Evolutionary conservation across 192 early-diverging fungal genomes (phyloP).

Genomic region (Diversispora eburnea): DNA sequence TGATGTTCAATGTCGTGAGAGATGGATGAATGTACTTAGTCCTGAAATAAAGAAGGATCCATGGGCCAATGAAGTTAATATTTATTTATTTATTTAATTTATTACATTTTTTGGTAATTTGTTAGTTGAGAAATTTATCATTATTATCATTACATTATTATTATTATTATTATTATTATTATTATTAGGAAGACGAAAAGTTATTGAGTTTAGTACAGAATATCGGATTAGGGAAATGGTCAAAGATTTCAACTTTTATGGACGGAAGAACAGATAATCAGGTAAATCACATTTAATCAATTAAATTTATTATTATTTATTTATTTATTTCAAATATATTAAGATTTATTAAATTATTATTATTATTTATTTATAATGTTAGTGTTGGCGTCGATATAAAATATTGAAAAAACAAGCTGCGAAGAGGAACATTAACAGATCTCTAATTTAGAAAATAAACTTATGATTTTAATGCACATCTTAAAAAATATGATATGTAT

Average conservation of each 20-base stretch:
- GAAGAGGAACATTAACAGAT: too few species aligned
- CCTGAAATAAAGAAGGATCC: slow-evolving; percentile 55
- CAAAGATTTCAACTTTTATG: slow-evolving; percentile 48
- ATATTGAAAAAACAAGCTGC: too few species aligned
- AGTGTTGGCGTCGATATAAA: too few species aligned
- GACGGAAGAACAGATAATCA: slow-evolving; percentile 55
- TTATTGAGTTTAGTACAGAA: slow-evolving; percentile 41
- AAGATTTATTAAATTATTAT: too few species aligned
- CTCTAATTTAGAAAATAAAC: too few species aligned
- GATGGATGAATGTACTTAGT: slow-evolving; percentile 68
- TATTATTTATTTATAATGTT: too few species aligned
- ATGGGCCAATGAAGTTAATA: slow-evolving; percentile 46
- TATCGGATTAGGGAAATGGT: slow-evolving; percentile 55
- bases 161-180: background rate
- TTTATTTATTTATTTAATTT: background rate
- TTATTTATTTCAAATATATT: too few species aligned
- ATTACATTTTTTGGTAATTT: too few species aligned
- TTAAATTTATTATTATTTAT: background rate
- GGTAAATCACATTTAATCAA: slow-evolving; percentile 18
- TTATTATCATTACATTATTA: background rate
- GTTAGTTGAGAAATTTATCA: background rate
- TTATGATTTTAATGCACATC: too few species aligned
- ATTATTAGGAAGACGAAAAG: slow-evolving; percentile 42
- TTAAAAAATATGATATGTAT: too few species aligned
- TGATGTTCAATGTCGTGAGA: slow-evolving; percentile 75